A percentile compares a stretch with the other conserved stretches of the same genome.
These are phyloP conservation scores for Periconia macrospinosa DNA, from an alignment of 2,329 filamentous ascomycete genomes.

Conservation along the genomic window DNA sequence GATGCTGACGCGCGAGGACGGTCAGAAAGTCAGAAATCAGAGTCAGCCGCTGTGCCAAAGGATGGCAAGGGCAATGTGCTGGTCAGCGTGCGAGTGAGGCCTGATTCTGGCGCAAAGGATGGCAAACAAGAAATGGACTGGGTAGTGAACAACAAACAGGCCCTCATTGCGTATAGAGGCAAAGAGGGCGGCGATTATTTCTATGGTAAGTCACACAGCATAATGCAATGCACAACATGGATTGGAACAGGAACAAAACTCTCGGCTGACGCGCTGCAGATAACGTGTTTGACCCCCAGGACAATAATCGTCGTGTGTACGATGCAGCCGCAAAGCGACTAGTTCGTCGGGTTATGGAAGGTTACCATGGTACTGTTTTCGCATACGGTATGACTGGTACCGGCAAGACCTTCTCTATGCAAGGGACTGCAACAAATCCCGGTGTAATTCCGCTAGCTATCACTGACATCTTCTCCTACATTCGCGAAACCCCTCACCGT, in stretches of 20 bases:
- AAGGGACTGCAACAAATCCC: conserved; percentile 91
- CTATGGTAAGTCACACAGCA: conserved; percentile 68
- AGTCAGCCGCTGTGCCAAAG: conserved; percentile 44
- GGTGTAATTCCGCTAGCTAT: conserved; percentile 97
- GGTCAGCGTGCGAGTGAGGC: conserved; percentile 91
- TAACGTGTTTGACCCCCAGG: conserved; percentile 92
- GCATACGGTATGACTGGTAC: conserved; percentile 99
- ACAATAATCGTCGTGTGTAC: conserved; percentile 94
- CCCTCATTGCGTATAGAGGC: conserved; percentile 79
- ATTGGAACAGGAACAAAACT: conserved; percentile 5
- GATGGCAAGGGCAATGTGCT: conserved; percentile 93
- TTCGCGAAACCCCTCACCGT: conserved; percentile 90
- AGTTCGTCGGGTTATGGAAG: conserved; percentile 96
- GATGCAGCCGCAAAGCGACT: conserved; percentile 91
- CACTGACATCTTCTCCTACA: conserved; percentile 98
- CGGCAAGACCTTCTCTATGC: conserved; percentile 99
- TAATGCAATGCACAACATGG: conserved; percentile 49
- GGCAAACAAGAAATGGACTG: conserved; percentile 78
- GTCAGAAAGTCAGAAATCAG: conserved; percentile 32
- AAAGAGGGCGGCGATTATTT: conserved; percentile 90
- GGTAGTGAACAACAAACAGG: conserved; percentile 84
- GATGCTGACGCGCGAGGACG: conserved; percentile 63
- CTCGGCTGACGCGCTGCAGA: conserved; percentile 57
- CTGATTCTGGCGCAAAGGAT: conserved; percentile 69
- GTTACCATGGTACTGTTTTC: conserved; percentile 97